Evolutionary conservation across 805 yeast genomes (phyloP).

Genomic region (Diddensiella santjacobensis): DNA sequence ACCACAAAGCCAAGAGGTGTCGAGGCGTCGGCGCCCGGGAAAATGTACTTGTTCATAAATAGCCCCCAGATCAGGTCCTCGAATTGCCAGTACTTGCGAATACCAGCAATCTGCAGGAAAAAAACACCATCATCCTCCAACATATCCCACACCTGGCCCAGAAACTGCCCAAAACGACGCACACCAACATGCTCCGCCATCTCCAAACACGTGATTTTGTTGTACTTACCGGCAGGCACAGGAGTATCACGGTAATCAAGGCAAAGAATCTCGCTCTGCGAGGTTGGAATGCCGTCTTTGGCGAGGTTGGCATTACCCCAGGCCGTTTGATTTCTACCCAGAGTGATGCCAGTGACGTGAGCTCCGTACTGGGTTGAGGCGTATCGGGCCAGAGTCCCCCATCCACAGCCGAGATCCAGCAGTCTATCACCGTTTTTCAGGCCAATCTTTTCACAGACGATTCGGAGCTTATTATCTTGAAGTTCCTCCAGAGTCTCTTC

Average conservation of each 20-base stretch:
- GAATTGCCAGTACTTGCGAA: slow-evolving; percentile 90
- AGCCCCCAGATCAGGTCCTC: slow-evolving; percentile 93
- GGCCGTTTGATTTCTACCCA: slow-evolving; percentile 86
- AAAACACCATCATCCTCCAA: slow-evolving; percentile 89
- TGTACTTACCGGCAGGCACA: slow-evolving; percentile 57
- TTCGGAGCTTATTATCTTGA: slow-evolving; percentile 85
- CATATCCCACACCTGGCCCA: slow-evolving; percentile 77
- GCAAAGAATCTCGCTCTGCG: slow-evolving; percentile 77
- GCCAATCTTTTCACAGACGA: slow-evolving; percentile 83
- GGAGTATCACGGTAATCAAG: slow-evolving; percentile 91
- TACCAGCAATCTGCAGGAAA: slow-evolving; percentile 83
- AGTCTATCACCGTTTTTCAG: slow-evolving; percentile 67
- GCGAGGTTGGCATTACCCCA: slow-evolving; percentile 75
- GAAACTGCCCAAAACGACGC: slow-evolving; percentile 70
- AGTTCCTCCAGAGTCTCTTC: slow-evolving; percentile 67
- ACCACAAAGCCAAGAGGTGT: slow-evolving; percentile 86
- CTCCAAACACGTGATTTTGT: slow-evolving; percentile 86
- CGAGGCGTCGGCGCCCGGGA: slow-evolving; percentile 97
- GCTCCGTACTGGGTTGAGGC: slow-evolving; percentile 84
- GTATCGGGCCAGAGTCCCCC: slow-evolving; percentile 89
- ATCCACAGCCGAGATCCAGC: slow-evolving; percentile 89
- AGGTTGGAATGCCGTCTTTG: slow-evolving; percentile 60
- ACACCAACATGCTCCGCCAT: slow-evolving; percentile 97
- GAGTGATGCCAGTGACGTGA: slow-evolving; percentile 80
- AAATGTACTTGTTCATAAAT: slow-evolving; percentile 92